Evolutionary conservation across 2,329 filamentous ascomycete genomes (phyloP), one percentile per base, ranked within the genome.

Genomic region (Colletotrichum falcatum): DNA sequence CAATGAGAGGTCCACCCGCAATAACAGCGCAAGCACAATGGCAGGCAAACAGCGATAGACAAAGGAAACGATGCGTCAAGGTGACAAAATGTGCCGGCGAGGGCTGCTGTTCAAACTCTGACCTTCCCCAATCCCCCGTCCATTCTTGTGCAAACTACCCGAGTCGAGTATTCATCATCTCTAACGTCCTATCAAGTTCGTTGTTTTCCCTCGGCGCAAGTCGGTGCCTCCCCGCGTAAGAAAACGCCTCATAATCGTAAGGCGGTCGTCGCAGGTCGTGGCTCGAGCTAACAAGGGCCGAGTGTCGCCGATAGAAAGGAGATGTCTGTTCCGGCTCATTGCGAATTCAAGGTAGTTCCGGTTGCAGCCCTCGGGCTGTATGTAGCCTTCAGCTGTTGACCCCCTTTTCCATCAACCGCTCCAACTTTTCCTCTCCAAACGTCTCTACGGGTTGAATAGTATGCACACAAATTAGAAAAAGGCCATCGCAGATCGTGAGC

Each of bases 391-490:
- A 28, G 65, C 53, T 44, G 64, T 67, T 70, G 64, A 54, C 58
- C 44, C 55, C 42, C 4, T 20, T 64, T 54, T 48, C 58, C 44
- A 46, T 62, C 64, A 56, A 46, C 54, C 58, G 48, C 44, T 63
- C 67, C 64, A 70, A 70, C 64, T 70, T 67, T 70, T 70, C 67
- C 58, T 70, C 67, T 70, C 67, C 64, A 70, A 70, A 67, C 28
- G 46, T 54, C 67, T 63, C 67, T 58, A 53, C 64, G 61, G 49
- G 49, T 66, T 58, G 65, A 70, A 71, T 55, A 65, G 42, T 70
- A 70, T 71, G 69, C 65, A 71, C 60, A 71, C 61, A 68, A 64
- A 71, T 70, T 61, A 65, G 26, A 65, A 71, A 65, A 69, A 55
- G 54, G 69, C 65, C 59, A 69, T 70, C 55, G 33, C 54, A 71